Conservation (phyloP, 805 yeast species). For the Spathaspora gorwiae region DNA sequence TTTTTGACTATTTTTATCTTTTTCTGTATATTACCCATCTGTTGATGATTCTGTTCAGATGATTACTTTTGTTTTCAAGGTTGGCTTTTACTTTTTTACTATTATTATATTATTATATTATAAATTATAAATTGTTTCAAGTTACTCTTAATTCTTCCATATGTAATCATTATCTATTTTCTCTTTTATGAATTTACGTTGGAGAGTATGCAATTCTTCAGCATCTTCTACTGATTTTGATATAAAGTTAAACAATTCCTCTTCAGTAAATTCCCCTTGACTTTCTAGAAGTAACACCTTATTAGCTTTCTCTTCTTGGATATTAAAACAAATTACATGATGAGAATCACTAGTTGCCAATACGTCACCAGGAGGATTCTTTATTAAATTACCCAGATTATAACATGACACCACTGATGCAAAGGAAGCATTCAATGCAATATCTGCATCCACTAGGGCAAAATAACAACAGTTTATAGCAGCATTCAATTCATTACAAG, state of each 20-base stretch:
- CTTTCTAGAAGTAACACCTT: slow-evolving; percentile 69
- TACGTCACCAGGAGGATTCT: slow-evolving; percentile 45
- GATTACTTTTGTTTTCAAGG: too few species aligned
- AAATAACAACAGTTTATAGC: slow-evolving; percentile 69
- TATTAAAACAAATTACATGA: slow-evolving; percentile 62
- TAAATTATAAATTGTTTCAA: neutral
- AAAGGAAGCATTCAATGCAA: slow-evolving; percentile 62
- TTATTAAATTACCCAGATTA: slow-evolving; percentile 18
- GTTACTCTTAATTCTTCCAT: slow-evolving; percentile 39
- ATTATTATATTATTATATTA: neutral
- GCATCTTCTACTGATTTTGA: slow-evolving; percentile 48
- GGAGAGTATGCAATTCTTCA: slow-evolving; percentile 37
- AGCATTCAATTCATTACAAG: slow-evolving; percentile 55
- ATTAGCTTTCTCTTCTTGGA: slow-evolving; percentile 45
- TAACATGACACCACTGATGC: slow-evolving; percentile 51
- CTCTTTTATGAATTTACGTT: slow-evolving; percentile 42
- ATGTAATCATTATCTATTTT: slow-evolving; percentile 52
- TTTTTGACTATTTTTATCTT: neutral
- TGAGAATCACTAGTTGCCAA: slow-evolving; percentile 47
- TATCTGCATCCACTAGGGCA: slow-evolving; percentile 78
- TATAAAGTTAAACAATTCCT: slow-evolving; percentile 49
- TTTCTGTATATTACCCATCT: neutral
- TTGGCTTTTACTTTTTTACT: neutral
- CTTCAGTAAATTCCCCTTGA: slow-evolving; percentile 61
- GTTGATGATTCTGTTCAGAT: neutral